Evolutionary conservation across 2,329 filamentous ascomycete genomes (phyloP).

Genomic region (Trichothecium sympodiale): DNA sequence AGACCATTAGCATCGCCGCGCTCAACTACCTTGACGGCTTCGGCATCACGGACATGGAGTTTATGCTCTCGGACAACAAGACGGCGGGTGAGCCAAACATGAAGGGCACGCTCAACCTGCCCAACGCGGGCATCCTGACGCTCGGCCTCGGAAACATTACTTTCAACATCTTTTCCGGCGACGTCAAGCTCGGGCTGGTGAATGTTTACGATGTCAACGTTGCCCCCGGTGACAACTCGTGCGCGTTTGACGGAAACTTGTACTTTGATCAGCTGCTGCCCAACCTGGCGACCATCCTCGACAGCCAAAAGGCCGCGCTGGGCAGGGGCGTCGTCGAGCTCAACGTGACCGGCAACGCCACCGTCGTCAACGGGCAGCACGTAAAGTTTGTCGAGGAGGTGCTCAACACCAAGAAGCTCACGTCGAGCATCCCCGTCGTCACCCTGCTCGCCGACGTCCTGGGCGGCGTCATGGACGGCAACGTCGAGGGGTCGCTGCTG

Average conservation of each 20-base stretch:
- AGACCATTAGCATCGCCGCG: constrained; percentile 26
- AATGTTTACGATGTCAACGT: constrained; percentile 26
- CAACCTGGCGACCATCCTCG: constrained; percentile 29
- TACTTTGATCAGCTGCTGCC: constrained; percentile 26
- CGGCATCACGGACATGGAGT: constrained; percentile 22
- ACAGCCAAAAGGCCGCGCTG: constrained; percentile 23
- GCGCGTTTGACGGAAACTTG: constrained; percentile 27
- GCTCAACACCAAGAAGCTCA: constrained; percentile 25
- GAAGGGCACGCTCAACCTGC: constrained; percentile 28
- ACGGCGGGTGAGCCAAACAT: constrained; percentile 33
- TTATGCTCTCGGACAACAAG: constrained; percentile 23
- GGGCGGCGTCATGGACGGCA: constrained; percentile 19
- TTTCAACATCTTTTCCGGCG: constrained; percentile 28
- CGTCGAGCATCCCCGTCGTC: constrained; percentile 23
- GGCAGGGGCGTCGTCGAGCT: constrained; percentile 27
- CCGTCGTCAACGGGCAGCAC: constrained; percentile 28
- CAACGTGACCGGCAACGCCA: constrained; percentile 28
- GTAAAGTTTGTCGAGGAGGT: constrained; percentile 33
- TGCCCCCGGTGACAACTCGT: constrained; percentile 29
- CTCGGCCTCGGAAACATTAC: constrained; percentile 35
- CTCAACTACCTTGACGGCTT: constrained; percentile 29
- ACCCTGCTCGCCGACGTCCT: constrained; percentile 25
- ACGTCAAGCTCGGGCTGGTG: constrained; percentile 26
- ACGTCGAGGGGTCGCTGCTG: constrained; percentile 15
- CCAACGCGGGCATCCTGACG: constrained; percentile 30